Base-by-base conservation (phyloP, 2,329 filamentous ascomycete genomes). In the Pseudogymnoascus pannorum region DNA sequence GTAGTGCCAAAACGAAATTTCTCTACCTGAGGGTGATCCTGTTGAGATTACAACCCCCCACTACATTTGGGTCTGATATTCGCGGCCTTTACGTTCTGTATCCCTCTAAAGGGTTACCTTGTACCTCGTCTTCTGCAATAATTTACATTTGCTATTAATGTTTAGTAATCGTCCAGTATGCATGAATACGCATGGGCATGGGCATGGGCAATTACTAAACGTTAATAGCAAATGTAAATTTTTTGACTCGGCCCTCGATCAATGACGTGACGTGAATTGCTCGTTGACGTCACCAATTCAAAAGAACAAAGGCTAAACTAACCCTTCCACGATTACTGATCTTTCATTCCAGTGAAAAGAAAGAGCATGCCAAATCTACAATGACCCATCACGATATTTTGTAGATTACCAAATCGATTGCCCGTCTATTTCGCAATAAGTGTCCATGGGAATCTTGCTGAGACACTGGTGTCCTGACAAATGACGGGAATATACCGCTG, bases 361-460 rank as follows among this genome's bases (percentile, higher is more conserved):
- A 24, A 24, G 3, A 11, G 4, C 44, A 51, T 51, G 2, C 44
- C 3, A 24, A 14, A 11, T 51, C 22, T 44, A 51, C 6, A 7
- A 54, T 54, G n/a, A 12, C 24, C 24, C 31, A 54, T 7, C 44
- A 5, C 24, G 8, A 31, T 54, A 54, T 54, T 14, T 2, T 29
- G 9, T 29, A 54, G 48, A 31, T 54, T 54, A 54, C 24, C 26
- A 54, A 54, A 54, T 54, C 48, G 18, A 51, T 51, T 51, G 44
- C 22, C 14, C 26, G 44, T 29, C n/a, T 24, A 29, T 51, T 16
- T n/a, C 12, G 14, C 22, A 29, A 42, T 51, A 22, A 29, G 48
- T 54, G 48, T 12, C 24, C n/a, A 54, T 29, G 24, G n/a, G 7
- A 51, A 51, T 12, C 6, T 51, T 51, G 8, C 44, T 29, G 24